Evolutionary conservation across 139 green algal genomes (phyloP), one percentile per base, ranked within the genome.

Genomic region (Asterochloris sp.): DNA sequence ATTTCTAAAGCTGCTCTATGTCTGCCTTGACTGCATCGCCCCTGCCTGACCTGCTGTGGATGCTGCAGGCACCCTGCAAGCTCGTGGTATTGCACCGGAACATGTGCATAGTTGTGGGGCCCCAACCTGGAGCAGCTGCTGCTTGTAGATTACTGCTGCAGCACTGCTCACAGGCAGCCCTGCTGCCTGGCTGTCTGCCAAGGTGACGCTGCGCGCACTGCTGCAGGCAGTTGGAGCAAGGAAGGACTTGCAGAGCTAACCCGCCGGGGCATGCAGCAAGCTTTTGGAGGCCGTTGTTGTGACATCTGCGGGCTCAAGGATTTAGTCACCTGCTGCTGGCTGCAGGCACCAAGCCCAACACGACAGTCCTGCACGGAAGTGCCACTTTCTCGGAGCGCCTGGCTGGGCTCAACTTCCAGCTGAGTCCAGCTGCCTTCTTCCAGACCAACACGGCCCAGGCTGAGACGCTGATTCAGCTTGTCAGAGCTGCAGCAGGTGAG

Each of bases 371-470:
- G 38, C 27, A 79, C 24, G 88, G 88, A 0, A 10, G 19, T 23
- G 10, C 76, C 10, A 73, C 29, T 26, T 89, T 91, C 71, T 87
- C 66, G 23, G 90, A 97, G 77, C 69, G 64, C 2, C 74, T 98
- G 83, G 82, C 81, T 28, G 91, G 90, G 0, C 78, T 96, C 61
- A 78, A 86, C 15, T 97, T 96, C 85, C 73, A 88, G 26, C 87
- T 98, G 6, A 95, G 89, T 0, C 83, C 93, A 9, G 86, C 87
- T 11, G 92, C 89, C 8, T 98, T 98, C 85, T 98, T 98, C 84
- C 95, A 98, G 83, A 93, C 90, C 80, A 98, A 98, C 87, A 94
- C 88, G 0, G 17, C n/a, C 14, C 92, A 97, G 82, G 90, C 94
- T 11, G 89, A 95, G 68, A 77, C 86, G 68, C 84, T 98, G 80